These are phyloP conservation scores for Butyriboletus loyo DNA, from an alignment of 768 basidiomycete genomes.

Conservation along the genomic window DNA sequence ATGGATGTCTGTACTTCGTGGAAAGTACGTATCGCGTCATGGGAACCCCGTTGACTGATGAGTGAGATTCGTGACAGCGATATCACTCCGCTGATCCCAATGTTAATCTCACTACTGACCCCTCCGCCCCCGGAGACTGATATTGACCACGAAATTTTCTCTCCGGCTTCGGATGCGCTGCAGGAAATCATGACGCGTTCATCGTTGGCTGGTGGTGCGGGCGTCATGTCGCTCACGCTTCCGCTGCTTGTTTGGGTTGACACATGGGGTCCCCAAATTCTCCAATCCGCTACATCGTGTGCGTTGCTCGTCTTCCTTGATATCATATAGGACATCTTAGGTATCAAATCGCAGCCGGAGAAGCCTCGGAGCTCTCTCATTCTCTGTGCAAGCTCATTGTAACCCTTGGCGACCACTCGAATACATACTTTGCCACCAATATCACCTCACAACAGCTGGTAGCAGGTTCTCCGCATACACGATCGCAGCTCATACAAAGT, in stretches of 20 bases:
- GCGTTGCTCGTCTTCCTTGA: constrained; percentile 15
- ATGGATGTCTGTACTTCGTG: constrained; percentile 72
- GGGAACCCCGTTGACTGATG: neutral
- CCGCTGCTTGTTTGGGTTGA: constrained; percentile 83
- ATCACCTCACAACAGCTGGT: constrained; percentile 49
- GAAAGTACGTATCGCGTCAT: constrained; percentile 48
- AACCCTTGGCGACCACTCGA: constrained; percentile 84
- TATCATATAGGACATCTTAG: neutral
- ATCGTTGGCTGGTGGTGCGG: constrained; percentile 65
- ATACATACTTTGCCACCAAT: constrained; percentile 68
- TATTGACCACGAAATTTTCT: constrained; percentile 52
- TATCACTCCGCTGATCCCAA: constrained; percentile 63
- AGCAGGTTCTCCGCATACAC: constrained; percentile 35
- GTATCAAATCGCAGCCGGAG: constrained; percentile 12
- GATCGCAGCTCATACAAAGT: constrained; percentile 57
- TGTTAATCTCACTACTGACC: constrained; percentile 50
- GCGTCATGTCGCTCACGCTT: constrained; percentile 71
- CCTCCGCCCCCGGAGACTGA: constrained; percentile 31
- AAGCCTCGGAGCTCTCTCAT: constrained; percentile 55
- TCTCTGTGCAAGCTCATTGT: constrained; percentile 79
- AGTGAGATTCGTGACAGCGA: constrained; percentile 43
- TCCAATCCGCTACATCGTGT: constrained; percentile 37
- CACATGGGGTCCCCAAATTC: constrained; percentile 47
- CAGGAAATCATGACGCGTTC: constrained; percentile 79
- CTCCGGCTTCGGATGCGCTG: constrained; percentile 65